Conservation (phyloP, 2,329 filamentous ascomycete genomes). For the Coniochaeta hoffmannii region DNA sequence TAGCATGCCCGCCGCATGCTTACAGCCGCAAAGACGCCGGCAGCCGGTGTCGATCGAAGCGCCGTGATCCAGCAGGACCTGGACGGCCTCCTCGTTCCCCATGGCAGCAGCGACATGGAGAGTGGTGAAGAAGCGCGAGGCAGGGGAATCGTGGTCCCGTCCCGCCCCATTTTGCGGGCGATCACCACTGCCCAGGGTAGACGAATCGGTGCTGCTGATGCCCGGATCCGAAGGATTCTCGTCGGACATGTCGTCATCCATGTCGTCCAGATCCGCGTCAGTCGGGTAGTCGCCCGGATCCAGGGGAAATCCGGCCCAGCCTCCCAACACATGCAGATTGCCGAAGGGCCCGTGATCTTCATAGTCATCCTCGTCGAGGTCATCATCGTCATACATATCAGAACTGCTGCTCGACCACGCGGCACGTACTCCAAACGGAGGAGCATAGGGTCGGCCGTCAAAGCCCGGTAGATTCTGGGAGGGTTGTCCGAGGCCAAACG, state of each 20-base stretch:
- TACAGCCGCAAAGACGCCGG: slow-evolving; percentile 14
- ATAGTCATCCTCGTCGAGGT: background rate
- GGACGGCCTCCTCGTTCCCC: slow-evolving; percentile 15
- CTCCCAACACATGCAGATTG: background rate
- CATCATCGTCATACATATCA: background rate
- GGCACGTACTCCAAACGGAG: background rate
- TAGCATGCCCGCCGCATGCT: slow-evolving; percentile 11
- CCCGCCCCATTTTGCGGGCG: background rate
- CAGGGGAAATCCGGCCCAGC: background rate
- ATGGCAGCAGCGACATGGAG: slow-evolving; percentile 17
- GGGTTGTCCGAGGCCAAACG: background rate
- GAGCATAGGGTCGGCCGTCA: too few species aligned
- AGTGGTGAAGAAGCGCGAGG: slow-evolving; percentile 12
- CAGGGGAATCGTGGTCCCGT: background rate
- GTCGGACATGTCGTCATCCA: slow-evolving; percentile 9
- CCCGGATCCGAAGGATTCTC: slow-evolving; percentile 6
- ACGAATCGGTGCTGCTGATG: slow-evolving; percentile 8
- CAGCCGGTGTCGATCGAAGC: slow-evolving; percentile 11
- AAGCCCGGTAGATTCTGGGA: too few species aligned
- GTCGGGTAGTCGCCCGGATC: background rate
- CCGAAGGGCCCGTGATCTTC: background rate
- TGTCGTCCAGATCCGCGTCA: slow-evolving; percentile 2
- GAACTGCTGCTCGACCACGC: background rate
- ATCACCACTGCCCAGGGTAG: slow-evolving; percentile 5
- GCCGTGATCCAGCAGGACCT: slow-evolving; percentile 15